Percentiles rank a stretch among this genome's conserved stretches.
Evolutionary conservation across 495 filamentous ascomycete species (phyloP).

Genomic region (Trichoderma erinaceum): DNA sequence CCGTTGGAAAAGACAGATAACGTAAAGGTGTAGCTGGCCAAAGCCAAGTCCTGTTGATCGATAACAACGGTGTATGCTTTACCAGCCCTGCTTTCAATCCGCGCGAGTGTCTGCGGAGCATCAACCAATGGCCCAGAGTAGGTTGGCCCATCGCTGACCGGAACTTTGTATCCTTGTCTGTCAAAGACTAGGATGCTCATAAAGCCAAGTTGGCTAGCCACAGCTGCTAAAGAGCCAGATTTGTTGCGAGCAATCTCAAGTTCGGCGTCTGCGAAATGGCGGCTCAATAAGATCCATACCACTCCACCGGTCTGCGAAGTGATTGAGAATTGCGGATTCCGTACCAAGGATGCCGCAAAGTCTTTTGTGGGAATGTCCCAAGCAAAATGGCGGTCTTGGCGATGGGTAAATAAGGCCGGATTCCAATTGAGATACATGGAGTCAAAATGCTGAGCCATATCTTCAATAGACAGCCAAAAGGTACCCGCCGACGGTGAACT

Average conservation of each 20-base stretch:
- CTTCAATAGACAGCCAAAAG: slow-evolving; percentile 88
- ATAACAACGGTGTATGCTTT: slow-evolving; percentile 71
- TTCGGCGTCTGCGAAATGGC: slow-evolving; percentile 62
- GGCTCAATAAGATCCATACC: slow-evolving; percentile 78
- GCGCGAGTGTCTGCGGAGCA: slow-evolving; percentile 83
- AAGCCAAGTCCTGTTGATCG: slow-evolving; percentile 67
- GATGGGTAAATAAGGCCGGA: slow-evolving; percentile 69
- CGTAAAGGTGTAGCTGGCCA: slow-evolving; percentile 69
- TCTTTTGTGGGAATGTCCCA: slow-evolving; percentile 68
- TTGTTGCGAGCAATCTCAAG: slow-evolving; percentile 35
- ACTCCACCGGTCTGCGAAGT: slow-evolving; percentile 48
- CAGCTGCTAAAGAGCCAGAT: slow-evolving; percentile 27
- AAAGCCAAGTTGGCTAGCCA: slow-evolving; percentile 57
- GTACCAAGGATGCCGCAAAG: slow-evolving; percentile 58
- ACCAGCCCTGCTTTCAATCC: slow-evolving; percentile 55
- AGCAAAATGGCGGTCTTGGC: slow-evolving; percentile 82
- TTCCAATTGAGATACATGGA: slow-evolving; percentile 98
- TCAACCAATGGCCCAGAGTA: slow-evolving; percentile 80
- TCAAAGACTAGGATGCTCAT: slow-evolving; percentile 81
- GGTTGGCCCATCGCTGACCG: slow-evolving; percentile 59
- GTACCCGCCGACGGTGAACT: slow-evolving; percentile 49
- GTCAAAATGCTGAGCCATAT: slow-evolving; percentile 83
- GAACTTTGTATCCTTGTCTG: slow-evolving; percentile 62
- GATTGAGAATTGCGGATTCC: slow-evolving; percentile 80
- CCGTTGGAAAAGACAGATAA: slow-evolving; percentile 68